Base-by-base conservation (phyloP, 2,329 filamentous ascomycete species). In the Pyricularia sp. region DNA sequence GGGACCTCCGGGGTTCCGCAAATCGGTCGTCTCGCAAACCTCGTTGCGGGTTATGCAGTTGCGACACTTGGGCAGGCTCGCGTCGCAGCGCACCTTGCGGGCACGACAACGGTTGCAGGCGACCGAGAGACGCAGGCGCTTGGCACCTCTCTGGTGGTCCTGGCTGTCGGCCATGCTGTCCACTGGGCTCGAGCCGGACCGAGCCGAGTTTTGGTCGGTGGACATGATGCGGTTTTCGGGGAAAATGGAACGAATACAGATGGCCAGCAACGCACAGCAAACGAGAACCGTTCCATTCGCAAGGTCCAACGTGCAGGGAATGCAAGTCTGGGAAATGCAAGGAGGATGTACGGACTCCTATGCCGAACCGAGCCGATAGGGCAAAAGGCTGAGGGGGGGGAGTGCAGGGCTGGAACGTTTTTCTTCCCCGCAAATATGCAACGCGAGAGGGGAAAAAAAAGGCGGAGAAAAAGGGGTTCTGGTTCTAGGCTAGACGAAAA, bases 21-120 rank as follows among this genome's bases (percentile, higher is more conserved):
- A 73, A 66, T 75, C 73, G n/a, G 74, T 73, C 9, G 74, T 75
- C 69, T 74, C 71, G 67, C 74, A 75, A 17, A 70, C 69, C 64
- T 75, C 73, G 55, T 72, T 71, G 6, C 74, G 71, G 55, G 72
- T 69, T 59, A 68, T 70, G 72, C 75, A 76, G 66, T 76, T 76
- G 20, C 71, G 66, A 69, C 75, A 76, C 66, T 73, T 74, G 5
- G 75, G 75, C 31, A 70, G 71, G 55, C 71, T 69, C n/a, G 74
- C 73, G 65, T 76, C 75, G 69, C 75, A 76, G 17, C 75, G 73
- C 17, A 76, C 75, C 70, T 76, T 76, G 68, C 75, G 72, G 67
- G 73, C 74, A 12, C 75, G 73, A 69, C 75, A 76, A 66, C 73
- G 72, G 61, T 74, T 74, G 66, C 73, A 74, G 14, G 73, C 73